Percentiles rank a stretch among this genome's conserved stretches.
Evolutionary conservation across 257 asterid species (phyloP).

Genomic region (Apocynum venetum): DNA sequence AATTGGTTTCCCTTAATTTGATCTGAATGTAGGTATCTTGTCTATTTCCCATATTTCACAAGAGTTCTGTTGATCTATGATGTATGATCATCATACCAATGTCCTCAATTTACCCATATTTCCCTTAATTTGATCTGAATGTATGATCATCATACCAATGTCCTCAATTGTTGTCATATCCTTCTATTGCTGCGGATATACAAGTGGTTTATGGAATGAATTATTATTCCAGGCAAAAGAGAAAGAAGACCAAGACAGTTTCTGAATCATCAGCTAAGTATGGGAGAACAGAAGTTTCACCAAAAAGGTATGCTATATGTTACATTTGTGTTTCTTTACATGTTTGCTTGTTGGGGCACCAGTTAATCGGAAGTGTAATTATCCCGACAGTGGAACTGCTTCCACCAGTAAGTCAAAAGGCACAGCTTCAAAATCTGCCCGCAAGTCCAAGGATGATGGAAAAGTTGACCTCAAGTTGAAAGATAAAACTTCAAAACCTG

Average conservation of each 20-base stretch:
- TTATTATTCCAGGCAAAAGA: slow-evolving; percentile 48
- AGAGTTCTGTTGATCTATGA: not conserved
- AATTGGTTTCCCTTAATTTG: not conserved
- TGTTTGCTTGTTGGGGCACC: not conserved
- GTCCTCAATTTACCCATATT: no score
- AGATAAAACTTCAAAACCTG: slow-evolving; percentile 35
- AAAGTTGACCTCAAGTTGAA: slow-evolving; percentile 39
- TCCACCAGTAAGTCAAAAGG: slow-evolving; percentile 51
- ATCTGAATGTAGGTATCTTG: not conserved
- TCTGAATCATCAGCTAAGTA: slow-evolving; percentile 50
- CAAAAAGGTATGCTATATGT: slow-evolving; percentile 45
- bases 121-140: no score
- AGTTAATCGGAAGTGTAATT: slow-evolving; percentile 16
- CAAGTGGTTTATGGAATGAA: slow-evolving; percentile 19
- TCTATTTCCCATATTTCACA: not conserved
- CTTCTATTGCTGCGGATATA: not conserved
- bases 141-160: no score
- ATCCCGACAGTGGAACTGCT: slow-evolving; percentile 22
- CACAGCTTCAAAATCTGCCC: slow-evolving; percentile 39
- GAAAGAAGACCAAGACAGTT: slow-evolving; percentile 44
- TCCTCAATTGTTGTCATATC: not conserved
- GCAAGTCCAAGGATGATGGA: slow-evolving; percentile 43
- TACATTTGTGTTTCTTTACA: not conserved
- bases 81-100: no score
- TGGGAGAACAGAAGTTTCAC: slow-evolving; percentile 43